These are phyloP conservation scores for Gymnopilus junonius DNA, from an alignment of 768 basidiomycete genomes.

Conservation along the genomic window DNA sequence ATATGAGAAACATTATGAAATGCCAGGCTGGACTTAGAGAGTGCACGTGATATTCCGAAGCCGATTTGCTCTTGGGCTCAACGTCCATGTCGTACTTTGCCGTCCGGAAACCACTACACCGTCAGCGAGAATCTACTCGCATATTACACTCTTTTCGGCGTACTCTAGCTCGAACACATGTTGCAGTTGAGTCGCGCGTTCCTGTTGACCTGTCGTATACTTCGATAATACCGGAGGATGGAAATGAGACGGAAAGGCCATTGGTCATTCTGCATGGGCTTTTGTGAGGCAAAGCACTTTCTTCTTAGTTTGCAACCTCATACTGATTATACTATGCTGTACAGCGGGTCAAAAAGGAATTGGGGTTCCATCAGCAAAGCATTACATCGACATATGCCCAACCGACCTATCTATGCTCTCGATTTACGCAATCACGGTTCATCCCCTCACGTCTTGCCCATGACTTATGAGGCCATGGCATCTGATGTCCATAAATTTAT, in stretches of 20 bases:
- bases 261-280: slow-evolving; percentile 67
- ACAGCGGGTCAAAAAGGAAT: slow-evolving; percentile 87
- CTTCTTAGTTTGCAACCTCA: background rate
- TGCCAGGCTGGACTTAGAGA: background rate
- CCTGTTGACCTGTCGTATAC: slow-evolving; percentile 28
- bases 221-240: slow-evolving; percentile 25
- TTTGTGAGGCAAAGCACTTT: slow-evolving; percentile 47
- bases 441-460: slow-evolving; percentile 75
- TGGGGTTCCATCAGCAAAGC: slow-evolving; percentile 84
- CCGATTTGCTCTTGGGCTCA: background rate
- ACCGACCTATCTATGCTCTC: slow-evolving; percentile 74
- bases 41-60: background rate
- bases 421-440: slow-evolving; percentile 91
- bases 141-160: background rate
- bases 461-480: slow-evolving; percentile 83
- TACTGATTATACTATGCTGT: background rate
- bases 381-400: slow-evolving; percentile 61
- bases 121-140: background rate
- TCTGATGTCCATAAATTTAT: slow-evolving; percentile 76
- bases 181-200: background rate
- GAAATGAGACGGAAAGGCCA: slow-evolving; percentile 41
- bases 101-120: background rate
- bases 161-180: slow-evolving; percentile 10
- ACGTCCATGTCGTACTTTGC: background rate
- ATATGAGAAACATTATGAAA: too few relatives aligned